Conservation (phyloP, 164 flowering plant genomes). For the Vitis cinerea region DNA sequence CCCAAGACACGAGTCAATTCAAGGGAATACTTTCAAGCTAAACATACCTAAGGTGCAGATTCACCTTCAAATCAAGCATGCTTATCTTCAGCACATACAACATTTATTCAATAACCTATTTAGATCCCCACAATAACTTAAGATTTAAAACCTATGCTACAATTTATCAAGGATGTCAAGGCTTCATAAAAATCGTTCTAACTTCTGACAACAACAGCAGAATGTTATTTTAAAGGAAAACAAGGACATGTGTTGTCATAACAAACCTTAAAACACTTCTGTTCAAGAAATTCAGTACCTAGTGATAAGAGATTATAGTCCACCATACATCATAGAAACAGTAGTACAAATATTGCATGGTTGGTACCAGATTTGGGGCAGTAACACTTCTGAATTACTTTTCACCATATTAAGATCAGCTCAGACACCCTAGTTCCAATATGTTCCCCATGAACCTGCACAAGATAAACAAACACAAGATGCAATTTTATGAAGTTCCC, state of each 20-base stretch:
- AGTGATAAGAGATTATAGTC: constrained; percentile 24
- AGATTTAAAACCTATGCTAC: constrained; percentile 21
- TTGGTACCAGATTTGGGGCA: constrained; percentile 20
- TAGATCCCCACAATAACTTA: constrained; percentile 16
- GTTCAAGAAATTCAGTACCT: constrained; percentile 12
- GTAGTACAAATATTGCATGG: constrained; percentile 43
- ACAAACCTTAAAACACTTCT: constrained; percentile 7
- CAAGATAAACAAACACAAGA: constrained; percentile 32
- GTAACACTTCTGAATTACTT: constrained; percentile 25
- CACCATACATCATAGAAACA: constrained; percentile 50
- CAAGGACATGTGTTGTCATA: no score
- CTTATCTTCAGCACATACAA: constrained; percentile 8
- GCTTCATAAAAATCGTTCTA: no score
- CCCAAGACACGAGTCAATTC: no score
- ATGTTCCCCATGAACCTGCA: constrained; percentile 49
- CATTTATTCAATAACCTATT: constrained; percentile 20
- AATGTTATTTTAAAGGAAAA: neutral
- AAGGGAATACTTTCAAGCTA: constrained; percentile 8
- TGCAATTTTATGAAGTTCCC: constrained; percentile 24
- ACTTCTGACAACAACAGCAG: neutral
- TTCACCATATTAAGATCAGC: constrained; percentile 26
- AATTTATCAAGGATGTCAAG: constrained; percentile 1
- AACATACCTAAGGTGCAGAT: constrained; percentile 20
- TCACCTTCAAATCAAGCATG: constrained; percentile 16
- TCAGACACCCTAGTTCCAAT: constrained; percentile 19